A percentile compares a stretch with the other conserved stretches of the same genome.
Evolutionary conservation across 2,329 filamentous ascomycete species (phyloP).

Genomic region (Calonectria pseudoreteaudii): DNA sequence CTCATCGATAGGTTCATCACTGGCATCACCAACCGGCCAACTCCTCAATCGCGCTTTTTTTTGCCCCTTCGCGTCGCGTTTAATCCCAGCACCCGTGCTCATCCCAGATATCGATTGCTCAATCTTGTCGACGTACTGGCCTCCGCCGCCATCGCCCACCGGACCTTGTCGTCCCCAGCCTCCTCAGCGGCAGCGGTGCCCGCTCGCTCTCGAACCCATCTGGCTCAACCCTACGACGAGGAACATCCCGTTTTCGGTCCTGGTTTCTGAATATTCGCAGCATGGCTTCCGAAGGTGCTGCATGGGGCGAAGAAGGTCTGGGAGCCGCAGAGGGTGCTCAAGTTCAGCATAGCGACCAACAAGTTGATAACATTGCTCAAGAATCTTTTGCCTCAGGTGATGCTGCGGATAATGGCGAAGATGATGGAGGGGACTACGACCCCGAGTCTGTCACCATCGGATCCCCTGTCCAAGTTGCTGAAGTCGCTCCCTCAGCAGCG

Average conservation of each 20-base stretch:
- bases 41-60: conserved; percentile 9
- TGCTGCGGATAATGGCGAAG: conserved; percentile 58
- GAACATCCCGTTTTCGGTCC: conserved; percentile 2
- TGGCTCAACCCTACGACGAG: conserved; percentile 10
- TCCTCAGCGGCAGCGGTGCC: conserved; percentile 18
- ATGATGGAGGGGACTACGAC: conserved; percentile 69
- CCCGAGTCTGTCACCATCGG: conserved; percentile 65
- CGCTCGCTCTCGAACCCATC: conserved; percentile 10
- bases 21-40: background rate
- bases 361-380: conserved; percentile 63
- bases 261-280: conserved; percentile 20
- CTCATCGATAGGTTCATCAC: conserved; percentile 12
- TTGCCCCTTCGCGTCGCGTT: background rate
- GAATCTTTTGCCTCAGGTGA: conserved; percentile 63
- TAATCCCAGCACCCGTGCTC: background rate
- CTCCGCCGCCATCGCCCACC: background rate
- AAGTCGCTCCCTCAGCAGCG: conserved; percentile 43
- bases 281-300: conserved; percentile 56
- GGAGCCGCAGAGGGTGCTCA: conserved; percentile 67
- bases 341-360: conserved; percentile 66
- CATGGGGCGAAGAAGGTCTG: conserved; percentile 66
- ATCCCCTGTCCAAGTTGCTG: conserved; percentile 52
- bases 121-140: background rate
- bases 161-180: conserved; percentile 9
- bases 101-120: background rate